These are phyloP conservation scores for Lomentospora prolificans DNA, from an alignment of 2,329 filamentous ascomycete genomes.

Conservation along the genomic window DNA sequence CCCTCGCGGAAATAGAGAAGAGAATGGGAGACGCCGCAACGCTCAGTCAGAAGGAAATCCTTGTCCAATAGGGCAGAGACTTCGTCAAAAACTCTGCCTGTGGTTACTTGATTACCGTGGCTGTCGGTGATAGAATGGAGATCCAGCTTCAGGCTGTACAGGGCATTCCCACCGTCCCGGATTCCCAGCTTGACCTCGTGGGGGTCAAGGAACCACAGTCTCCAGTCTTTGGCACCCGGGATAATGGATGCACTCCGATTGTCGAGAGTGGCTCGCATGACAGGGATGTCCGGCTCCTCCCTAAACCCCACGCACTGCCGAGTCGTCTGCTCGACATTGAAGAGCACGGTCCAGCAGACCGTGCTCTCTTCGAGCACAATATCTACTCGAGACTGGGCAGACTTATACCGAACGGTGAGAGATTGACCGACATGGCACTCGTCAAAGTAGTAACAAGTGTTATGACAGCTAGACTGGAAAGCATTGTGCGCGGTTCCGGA, in stretches of 20 bases:
- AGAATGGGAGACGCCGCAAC: conserved; percentile 9
- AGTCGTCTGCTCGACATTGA: background rate
- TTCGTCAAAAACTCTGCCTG: background rate
- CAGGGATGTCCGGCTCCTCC: background rate
- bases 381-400: background rate
- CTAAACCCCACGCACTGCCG: background rate
- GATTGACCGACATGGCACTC: conserved; percentile 6
- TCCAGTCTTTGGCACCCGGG: conserved; percentile 4
- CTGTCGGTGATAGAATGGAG: background rate
- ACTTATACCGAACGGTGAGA: conserved; percentile 4
- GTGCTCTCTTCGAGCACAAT: background rate
- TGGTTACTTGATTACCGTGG: background rate
- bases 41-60: background rate
- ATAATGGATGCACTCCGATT: background rate
- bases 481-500: background rate
- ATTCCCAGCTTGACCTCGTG: conserved; percentile 1
- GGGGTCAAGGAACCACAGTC: background rate
- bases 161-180: background rate
- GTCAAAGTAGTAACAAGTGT: background rate
- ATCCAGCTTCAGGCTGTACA: background rate
- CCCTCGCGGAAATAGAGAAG: background rate
- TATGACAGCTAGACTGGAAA: background rate
- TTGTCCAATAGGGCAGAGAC: background rate
- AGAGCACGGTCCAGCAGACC: conserved; percentile 3
- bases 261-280: background rate